Evolutionary conservation across 2,329 filamentous ascomycete species (phyloP).

Genomic region (Lasiodiplodia sp.): DNA sequence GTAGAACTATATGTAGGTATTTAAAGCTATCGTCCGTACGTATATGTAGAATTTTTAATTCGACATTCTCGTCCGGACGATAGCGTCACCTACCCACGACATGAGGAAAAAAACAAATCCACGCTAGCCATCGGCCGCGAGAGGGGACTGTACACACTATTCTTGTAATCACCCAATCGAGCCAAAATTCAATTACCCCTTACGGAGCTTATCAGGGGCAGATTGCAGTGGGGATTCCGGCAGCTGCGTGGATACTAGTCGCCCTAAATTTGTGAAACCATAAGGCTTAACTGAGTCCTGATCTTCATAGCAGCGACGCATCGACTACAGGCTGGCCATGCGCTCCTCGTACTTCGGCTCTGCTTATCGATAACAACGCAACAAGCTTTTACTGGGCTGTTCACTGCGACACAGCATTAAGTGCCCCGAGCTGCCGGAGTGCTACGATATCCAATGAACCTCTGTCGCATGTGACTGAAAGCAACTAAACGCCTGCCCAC

Average conservation of each 20-base stretch:
- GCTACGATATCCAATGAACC: neutral
- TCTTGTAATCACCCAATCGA: neutral
- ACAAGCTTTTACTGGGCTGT: neutral
- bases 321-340: conserved; percentile 4
- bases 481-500: neutral
- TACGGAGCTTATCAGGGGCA: conserved; percentile 6
- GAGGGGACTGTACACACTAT: neutral
- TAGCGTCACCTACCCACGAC: too few species aligned
- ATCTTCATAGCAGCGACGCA: conserved; percentile 11
- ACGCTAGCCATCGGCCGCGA: too few species aligned
- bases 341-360: neutral
- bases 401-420: neutral
- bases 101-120: too few species aligned
- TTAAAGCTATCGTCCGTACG: too few species aligned
- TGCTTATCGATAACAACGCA: conserved; percentile 18
- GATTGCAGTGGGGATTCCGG: conserved; percentile 14
- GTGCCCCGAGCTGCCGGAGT: neutral
- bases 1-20: too few species aligned
- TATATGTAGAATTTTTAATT: too few species aligned
- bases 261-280: neutral
- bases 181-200: neutral
- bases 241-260: neutral
- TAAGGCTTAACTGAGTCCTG: conserved; percentile 12
- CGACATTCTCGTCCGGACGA: too few species aligned
- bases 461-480: neutral